Evolutionary conservation across 2,329 filamentous ascomycete species (phyloP).

Genomic region (Talaromyces sp.): DNA sequence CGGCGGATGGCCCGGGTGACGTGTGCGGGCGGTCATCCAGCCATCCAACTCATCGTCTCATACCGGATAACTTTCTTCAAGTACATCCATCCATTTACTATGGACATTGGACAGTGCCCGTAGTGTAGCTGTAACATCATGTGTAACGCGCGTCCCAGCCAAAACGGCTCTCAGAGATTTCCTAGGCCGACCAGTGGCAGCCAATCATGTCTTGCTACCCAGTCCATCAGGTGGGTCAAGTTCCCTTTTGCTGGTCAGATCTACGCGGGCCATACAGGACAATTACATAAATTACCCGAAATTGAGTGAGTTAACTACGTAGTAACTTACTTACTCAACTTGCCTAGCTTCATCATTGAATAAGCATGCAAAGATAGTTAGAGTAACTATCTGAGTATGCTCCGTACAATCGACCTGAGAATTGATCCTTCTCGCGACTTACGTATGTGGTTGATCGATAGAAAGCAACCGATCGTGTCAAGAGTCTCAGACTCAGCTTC

Average conservation of each 20-base stretch:
- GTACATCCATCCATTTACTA: too few species aligned
- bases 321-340: not conserved
- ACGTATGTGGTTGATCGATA: not conserved
- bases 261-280: not conserved
- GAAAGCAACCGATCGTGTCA: not conserved
- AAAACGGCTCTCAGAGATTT: not conserved
- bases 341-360: too few species aligned
- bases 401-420: not conserved
- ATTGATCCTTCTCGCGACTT: not conserved
- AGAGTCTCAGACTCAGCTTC: not conserved
- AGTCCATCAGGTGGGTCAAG: not conserved
- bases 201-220: not conserved
- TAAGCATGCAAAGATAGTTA: too few species aligned
- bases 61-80: too few species aligned
- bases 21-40: not conserved
- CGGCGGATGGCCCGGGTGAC: constrained; percentile 5
- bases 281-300: not conserved
- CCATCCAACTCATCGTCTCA: not conserved
- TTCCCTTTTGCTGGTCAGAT: not conserved
- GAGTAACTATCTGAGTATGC: too few species aligned
- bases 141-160: constrained; percentile 2
- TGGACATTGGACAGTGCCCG: too few species aligned
- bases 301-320: too few species aligned
- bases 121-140: not conserved
- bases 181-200: not conserved